phyloP scores from a whole-genome alignment of 202 grass and related monocot genomes.

The Hordeum pubiflorum region DNA sequence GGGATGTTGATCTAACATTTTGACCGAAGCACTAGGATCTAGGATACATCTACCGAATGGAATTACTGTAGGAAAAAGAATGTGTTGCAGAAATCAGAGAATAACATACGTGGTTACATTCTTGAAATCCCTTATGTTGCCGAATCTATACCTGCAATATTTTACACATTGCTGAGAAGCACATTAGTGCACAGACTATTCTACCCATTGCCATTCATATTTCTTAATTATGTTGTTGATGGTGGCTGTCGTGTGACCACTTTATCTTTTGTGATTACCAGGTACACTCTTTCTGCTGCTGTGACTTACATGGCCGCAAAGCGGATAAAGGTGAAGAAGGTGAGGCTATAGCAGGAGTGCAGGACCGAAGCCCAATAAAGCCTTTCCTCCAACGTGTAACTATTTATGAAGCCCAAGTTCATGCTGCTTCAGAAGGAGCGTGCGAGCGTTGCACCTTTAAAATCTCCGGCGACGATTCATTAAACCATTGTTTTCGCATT shows the following conservation, averaged over 20 bases:
- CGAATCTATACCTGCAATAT: neutral
- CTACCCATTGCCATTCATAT: neutral
- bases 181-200: neutral
- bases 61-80: neutral
- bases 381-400: neutral
- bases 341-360: slow-evolving; percentile 38
- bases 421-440: neutral
- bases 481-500: neutral
- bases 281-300: slow-evolving; percentile 92
- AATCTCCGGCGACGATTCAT: neutral
- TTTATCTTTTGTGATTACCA: slow-evolving; percentile 34
- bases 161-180: neutral
- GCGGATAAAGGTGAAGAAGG: slow-evolving; percentile 67
- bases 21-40: neutral
- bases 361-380: neutral
- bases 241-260: neutral
- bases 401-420: neutral
- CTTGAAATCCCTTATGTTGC: neutral
- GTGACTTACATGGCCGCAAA: slow-evolving; percentile 76
- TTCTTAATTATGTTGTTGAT: neutral
- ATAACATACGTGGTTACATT: neutral
- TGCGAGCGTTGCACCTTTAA: neutral
- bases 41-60: neutral
- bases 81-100: neutral
- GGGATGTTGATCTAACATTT: neutral